Evolutionary conservation across 768 basidiomycete genomes (phyloP).

Genomic region (Serendipita sp.): DNA sequence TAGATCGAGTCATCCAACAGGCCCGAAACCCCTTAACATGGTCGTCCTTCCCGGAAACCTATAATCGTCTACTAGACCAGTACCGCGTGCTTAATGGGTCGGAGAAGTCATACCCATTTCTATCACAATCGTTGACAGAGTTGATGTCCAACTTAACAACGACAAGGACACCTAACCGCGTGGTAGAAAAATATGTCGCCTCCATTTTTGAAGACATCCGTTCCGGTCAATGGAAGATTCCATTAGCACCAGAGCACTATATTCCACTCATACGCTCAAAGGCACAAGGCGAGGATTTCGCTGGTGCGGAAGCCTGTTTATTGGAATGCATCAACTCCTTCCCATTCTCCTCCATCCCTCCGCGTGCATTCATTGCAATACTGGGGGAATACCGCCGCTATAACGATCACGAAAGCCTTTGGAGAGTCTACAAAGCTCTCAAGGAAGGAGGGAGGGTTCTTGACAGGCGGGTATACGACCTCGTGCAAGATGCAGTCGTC

Average conservation of each 20-base stretch:
- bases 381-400: not conserved
- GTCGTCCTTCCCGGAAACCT: not conserved
- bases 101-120: not conserved
- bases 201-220: not conserved
- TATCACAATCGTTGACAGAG: not conserved
- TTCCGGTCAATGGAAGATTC: not conserved
- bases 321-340: not conserved
- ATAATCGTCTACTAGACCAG: not conserved
- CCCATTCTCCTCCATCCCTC: not conserved
- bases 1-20: not conserved
- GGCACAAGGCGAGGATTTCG: not conserved
- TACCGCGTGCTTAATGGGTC: not conserved
- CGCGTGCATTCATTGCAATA: not conserved
- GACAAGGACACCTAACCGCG: not conserved
- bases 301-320: not conserved
- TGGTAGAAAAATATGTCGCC: not conserved
- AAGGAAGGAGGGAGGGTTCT: not conserved
- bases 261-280: not conserved
- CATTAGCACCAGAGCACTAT: not conserved
- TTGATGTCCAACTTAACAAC: not conserved
- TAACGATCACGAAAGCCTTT: not conserved
- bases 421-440: not conserved
- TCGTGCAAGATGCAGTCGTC: not conserved
- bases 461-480: constrained; percentile 1
- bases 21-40: not conserved